phyloP scores from a whole-genome alignment of 768 basidiomycete genomes.

The Leccinum broughii region DNA sequence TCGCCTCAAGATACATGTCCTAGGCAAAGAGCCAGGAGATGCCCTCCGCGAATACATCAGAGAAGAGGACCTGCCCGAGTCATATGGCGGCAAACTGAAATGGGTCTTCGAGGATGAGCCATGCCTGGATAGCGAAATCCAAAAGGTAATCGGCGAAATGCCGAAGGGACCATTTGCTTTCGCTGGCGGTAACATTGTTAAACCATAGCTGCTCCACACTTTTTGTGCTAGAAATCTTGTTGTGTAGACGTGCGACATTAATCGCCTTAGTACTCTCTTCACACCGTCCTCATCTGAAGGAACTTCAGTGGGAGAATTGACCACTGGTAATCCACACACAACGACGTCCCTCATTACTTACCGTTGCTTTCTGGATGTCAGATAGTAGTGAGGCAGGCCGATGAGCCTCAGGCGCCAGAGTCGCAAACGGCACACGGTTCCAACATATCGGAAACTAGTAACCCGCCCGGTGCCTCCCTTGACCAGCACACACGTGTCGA shows the following conservation, averaged over 20 bases:
- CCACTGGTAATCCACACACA: background rate
- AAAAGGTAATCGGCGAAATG: constrained; percentile 45
- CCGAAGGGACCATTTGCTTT: constrained; percentile 59
- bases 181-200: constrained; percentile 42
- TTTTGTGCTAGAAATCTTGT: background rate
- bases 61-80: constrained; percentile 54
- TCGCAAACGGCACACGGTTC: constrained; percentile 73
- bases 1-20: constrained; percentile 72
- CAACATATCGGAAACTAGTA: constrained; percentile 61
- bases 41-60: constrained; percentile 53
- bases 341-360: constrained; percentile 43
- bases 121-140: constrained; percentile 55
- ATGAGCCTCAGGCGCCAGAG: constrained; percentile 45
- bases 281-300: constrained; percentile 69
- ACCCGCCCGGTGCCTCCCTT: constrained; percentile 44
- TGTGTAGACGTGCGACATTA: background rate
- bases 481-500: too few species aligned
- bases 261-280: background rate
- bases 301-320: constrained; percentile 43
- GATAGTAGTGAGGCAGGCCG: constrained; percentile 52
- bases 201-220: constrained; percentile 14
- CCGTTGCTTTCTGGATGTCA: constrained; percentile 56
- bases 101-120: constrained; percentile 74
- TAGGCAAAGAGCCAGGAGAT: constrained; percentile 59
- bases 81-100: constrained; percentile 73